Base-by-base conservation (phyloP, 2,329 filamentous ascomycete genomes). In the Monilinia fructigena region DNA sequence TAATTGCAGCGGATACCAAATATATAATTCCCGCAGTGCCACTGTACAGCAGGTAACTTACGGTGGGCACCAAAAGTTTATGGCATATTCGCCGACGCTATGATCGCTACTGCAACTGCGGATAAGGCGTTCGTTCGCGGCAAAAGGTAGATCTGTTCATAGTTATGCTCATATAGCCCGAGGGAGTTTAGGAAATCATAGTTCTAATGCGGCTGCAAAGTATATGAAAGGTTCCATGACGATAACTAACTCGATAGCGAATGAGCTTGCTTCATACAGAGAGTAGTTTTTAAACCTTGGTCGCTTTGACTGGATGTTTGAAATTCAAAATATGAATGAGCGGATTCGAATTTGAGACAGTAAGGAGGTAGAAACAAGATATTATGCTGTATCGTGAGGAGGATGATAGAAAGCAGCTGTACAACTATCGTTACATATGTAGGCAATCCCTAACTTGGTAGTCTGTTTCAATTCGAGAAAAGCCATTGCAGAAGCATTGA, bases 41-140 rank as follows among this genome's bases (percentile, higher is more conserved):
- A 40, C 10, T 28, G 28, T 28, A 28, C 28, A 3, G 28, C 4
- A 28, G 8, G 38, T 40, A 40, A 40, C 31, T 48, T 38, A 60
- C 42, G 56, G 56, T 48, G n/a, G 56, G 28, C 28, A 14, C 28
- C 28, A 28, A 50, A 35, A 60, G 42, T 20, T 50, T 23, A 38
- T 60, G 42, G 20, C n/a, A 48, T 48, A 48, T 59, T 59, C 42
- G 42, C 56, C 56, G 42, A 23, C 56, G 56, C 56, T 59, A 55
- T n/a, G 20, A 8, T 38, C 53, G 28, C 50, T 53, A 54, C 52
- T 54, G 10, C 8, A 54, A 20, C 23, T 26, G 23, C 50, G 50
- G 50, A 53, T 53, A 53, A 28, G 50, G 50, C 50, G 14, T 53
- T 28, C 26, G 31, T 35, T 35, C 31, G 31, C 12, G 50, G 23